A percentile compares a stretch with the other conserved stretches of the same genome.
Evolutionary conservation across 345 rosid genomes (phyloP).

Genomic region (Theobroma cacao): DNA sequence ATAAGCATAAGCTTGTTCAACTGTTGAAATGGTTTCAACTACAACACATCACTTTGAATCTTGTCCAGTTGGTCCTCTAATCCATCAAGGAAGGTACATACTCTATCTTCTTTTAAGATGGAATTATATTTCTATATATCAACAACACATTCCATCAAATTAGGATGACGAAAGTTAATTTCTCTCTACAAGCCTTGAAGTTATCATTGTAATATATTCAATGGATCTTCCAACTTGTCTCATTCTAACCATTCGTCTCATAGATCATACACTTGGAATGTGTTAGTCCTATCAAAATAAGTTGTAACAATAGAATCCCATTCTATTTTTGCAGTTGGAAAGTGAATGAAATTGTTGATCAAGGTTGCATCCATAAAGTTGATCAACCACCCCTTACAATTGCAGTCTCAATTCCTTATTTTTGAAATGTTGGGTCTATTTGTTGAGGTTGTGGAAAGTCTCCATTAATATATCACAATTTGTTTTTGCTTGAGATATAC

Average conservation of each 20-base stretch:
- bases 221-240: not conserved
- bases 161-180: not conserved
- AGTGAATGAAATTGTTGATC: slow-evolving; percentile 3
- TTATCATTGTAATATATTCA: not conserved
- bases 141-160: not conserved
- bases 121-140: not conserved
- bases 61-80: not conserved
- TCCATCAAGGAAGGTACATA: slow-evolving; percentile 8
- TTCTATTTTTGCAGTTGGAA: not conserved
- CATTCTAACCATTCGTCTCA: not conserved
- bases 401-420: not conserved
- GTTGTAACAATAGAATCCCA: slow-evolving; percentile 11
- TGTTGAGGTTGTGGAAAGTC: not conserved
- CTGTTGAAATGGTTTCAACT: not conserved
- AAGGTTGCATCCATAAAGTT: not conserved
- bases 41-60: not conserved
- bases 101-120: not conserved
- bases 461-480: slow-evolving; percentile 15
- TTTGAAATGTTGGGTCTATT: not conserved
- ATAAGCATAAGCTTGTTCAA: not conserved
- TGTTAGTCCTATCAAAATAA: not conserved
- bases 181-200: slow-evolving; percentile 6
- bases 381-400: slow-evolving; percentile 4
- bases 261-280: not conserved
- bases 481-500: slow-evolving; percentile 12